Conservation (phyloP, 2,329 filamentous ascomycete species). For the Sarocladium oryzae region DNA sequence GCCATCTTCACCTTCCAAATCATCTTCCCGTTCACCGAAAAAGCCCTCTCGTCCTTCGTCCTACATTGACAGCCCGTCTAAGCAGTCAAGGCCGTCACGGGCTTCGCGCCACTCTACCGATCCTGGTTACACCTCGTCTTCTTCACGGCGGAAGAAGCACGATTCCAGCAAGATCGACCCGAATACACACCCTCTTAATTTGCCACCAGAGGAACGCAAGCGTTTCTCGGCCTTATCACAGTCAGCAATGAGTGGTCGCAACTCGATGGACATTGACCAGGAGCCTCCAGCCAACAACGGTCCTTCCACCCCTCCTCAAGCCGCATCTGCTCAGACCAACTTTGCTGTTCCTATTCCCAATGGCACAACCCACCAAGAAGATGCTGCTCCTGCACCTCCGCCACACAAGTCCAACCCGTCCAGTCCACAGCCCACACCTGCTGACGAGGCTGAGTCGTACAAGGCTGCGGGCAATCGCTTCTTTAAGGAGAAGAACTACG, state of each 20-base stretch:
- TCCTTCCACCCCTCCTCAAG: conserved; percentile 42
- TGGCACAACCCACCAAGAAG: conserved; percentile 33
- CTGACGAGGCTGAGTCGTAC: conserved; percentile 80
- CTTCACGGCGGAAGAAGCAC: conserved; percentile 31
- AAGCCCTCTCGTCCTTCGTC: conserved; percentile 21
- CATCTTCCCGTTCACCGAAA: conserved; percentile 24
- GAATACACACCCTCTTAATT: conserved; percentile 81
- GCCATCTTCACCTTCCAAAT: conserved; percentile 31
- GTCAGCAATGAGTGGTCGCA: conserved; percentile 48
- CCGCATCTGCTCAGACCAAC: conserved; percentile 33
- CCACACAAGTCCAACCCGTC: conserved; percentile 62
- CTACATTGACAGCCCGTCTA: conserved; percentile 19
- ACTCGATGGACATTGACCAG: conserved; percentile 72
- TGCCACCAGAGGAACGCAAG: conserved; percentile 80
- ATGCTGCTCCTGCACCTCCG: conserved; percentile 53
- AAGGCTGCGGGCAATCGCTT: conserved; percentile 93
- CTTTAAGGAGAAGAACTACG: conserved; percentile 91
- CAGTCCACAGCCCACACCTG: conserved; percentile 46
- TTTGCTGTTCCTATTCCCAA: conserved; percentile 49
- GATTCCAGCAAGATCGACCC: conserved; percentile 47
- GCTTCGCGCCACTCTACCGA: conserved; percentile 45
- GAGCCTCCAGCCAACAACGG: conserved; percentile 43
- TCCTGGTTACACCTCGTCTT: conserved; percentile 32
- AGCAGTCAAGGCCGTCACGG: conserved; percentile 31
- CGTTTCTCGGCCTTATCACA: conserved; percentile 63